Conservation (phyloP, 257 asterid species). For the Fraxinus cuspidata region DNA sequence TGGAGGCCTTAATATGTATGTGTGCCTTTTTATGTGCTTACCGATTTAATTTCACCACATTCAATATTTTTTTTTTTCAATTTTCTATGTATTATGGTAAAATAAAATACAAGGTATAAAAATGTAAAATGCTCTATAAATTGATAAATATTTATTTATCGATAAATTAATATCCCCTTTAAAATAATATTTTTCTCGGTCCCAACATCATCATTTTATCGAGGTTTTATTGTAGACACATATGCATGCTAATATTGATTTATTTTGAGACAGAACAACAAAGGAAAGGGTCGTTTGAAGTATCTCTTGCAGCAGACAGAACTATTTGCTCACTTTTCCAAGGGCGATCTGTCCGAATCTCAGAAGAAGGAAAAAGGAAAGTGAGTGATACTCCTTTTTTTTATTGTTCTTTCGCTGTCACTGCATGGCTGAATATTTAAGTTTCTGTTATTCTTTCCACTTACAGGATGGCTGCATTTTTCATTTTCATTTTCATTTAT, state of each 20-base stretch:
- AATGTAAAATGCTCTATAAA: too few relatives aligned
- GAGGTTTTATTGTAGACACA: not conserved
- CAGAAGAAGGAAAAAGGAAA: constrained; percentile 82
- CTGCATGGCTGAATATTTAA: constrained; percentile 8
- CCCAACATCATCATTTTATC: too few relatives aligned
- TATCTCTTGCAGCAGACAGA: constrained; percentile 98
- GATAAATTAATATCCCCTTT: too few relatives aligned
- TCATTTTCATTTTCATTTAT: not conserved
- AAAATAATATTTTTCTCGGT: too few relatives aligned
- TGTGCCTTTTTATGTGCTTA: too few relatives aligned
- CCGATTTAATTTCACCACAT: too few relatives aligned
- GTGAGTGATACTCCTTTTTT: constrained; percentile 26
- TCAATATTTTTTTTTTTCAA: too few relatives aligned
- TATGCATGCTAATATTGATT: constrained; percentile 1
- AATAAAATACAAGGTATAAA: too few relatives aligned
- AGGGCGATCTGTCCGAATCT: constrained; percentile 70
- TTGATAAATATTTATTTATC: too few relatives aligned
- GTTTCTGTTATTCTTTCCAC: not conserved
- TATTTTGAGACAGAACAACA: constrained; percentile 69
- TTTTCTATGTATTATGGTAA: too few relatives aligned
- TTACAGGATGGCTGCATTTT: not conserved
- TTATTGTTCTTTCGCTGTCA: not conserved
- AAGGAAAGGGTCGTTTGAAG: constrained; percentile 89
- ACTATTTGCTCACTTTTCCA: constrained; percentile 96
- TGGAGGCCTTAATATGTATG: too few relatives aligned